These are phyloP conservation scores for Erysimum cheiri DNA, from an alignment of 441 rosid genomes.

Conservation along the genomic window DNA sequence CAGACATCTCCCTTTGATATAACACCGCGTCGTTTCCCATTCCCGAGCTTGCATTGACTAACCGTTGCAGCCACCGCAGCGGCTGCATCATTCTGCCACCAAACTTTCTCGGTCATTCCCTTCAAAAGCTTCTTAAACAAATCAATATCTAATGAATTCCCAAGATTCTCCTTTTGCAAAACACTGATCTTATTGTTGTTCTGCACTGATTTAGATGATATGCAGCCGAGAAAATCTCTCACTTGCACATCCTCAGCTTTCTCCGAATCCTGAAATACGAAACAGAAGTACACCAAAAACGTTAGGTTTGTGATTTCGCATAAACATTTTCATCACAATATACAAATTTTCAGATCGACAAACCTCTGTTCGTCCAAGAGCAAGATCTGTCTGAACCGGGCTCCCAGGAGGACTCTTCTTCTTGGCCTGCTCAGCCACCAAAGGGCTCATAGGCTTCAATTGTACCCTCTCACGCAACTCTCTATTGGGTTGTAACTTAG, in stretches of 20 bases:
- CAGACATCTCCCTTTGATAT: constrained; percentile 80
- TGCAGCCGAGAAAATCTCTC: constrained; percentile 72
- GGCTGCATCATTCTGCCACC: constrained; percentile 97
- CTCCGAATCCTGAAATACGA: constrained; percentile 44
- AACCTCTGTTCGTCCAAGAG: constrained; percentile 69
- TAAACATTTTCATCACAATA: constrained; percentile 45
- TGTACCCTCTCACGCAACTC: constrained; percentile 49
- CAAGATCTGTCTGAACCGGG: constrained; percentile 88
- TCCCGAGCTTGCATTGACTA: constrained; percentile 75
- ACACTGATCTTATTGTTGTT: constrained; percentile 51
- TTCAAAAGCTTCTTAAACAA: constrained; percentile 80
- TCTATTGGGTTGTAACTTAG: constrained; percentile 60
- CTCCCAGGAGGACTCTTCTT: constrained; percentile 61
- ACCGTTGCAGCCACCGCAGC: constrained; percentile 77
- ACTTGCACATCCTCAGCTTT: constrained; percentile 46
- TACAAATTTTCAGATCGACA: constrained; percentile 11
- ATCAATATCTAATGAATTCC: constrained; percentile 60
- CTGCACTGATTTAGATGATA: constrained; percentile 62
- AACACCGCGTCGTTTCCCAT: constrained; percentile 61
- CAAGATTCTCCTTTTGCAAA: constrained; percentile 50
- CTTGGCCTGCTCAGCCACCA: constrained; percentile 65
- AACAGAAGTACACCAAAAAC: neutral
- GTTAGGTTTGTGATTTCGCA: constrained; percentile 16
- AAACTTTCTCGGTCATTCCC: constrained; percentile 77
- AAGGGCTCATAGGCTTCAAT: constrained; percentile 63